Evolutionary conservation across 257 asterid genomes (phyloP), one percentile per base, ranked within the genome.

Genomic region (Solanum lycopersicoides): DNA sequence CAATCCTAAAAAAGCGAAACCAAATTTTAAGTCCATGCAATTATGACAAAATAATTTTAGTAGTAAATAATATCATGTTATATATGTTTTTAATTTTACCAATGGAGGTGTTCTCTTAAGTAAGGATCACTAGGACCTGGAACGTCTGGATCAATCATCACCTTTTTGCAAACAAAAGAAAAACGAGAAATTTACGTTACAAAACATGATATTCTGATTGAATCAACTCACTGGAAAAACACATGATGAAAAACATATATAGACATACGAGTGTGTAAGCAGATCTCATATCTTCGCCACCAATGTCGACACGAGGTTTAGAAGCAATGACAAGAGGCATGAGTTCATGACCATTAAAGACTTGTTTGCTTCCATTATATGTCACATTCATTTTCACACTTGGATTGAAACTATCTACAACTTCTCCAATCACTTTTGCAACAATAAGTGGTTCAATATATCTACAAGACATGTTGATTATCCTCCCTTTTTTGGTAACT

Each of bases 111-210:
- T 87, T 96, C 98, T 90, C 98, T 95, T 86, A 96, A 72, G 91
- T 93, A 91, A 23, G 98, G 98, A 91, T 96, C 98, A 88, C 98
- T 95, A 9, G 98, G 98, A 86, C 98, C 93, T 16, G 98, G 98
- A 87, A 89, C 97, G 90, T 96, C 98, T 13, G 98, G 98, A 91
- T 95, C 98, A 5, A 94, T 94, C 98, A 96, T 92, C 39, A 96
- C 93, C 98, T 96, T 60, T 28, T 83, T 42, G 76, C 59, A 89
- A 91, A 66, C 82, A 87, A 71, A 89, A 91, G 50, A 88, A 87
- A 93, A 37, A 37, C 39, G 39, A 21, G 2, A 21, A 59, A 59
- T 21, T 59, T 59, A 59, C 4, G 6, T 59, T 59, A 9, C 20
- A 56, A 56, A 56, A 56, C 7, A 56, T 56, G 3, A 18, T 44